phyloP scores from a whole-genome alignment of 768 basidiomycete genomes.

The Peribolospora kevripleyi region DNA sequence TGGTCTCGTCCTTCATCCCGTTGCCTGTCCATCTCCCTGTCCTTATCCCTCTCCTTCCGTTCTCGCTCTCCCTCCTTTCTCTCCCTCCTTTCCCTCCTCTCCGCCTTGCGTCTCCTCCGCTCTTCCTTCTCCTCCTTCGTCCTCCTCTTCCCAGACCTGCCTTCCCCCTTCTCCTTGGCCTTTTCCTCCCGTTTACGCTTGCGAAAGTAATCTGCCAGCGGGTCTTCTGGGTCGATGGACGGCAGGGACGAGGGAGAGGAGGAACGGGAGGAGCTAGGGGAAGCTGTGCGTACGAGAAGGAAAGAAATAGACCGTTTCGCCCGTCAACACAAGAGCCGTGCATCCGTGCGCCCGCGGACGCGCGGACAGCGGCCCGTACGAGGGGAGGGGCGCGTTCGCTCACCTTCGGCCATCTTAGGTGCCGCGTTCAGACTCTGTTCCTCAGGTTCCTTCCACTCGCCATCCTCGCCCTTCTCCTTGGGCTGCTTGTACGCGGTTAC shows the following conservation, averaged over 20 bases:
- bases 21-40: background rate
- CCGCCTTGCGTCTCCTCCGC: background rate
- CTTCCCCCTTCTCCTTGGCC: constrained; percentile 3
- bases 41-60: background rate
- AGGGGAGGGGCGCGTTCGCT: constrained; percentile 3
- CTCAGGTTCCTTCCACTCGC: constrained; percentile 65
- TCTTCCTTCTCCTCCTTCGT: background rate
- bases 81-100: constrained; percentile 2
- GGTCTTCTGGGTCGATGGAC: constrained; percentile 75
- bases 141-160: constrained; percentile 1
- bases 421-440: constrained; percentile 68
- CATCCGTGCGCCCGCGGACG: background rate
- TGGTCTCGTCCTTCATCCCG: background rate
- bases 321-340: no score
- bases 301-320: no score
- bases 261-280: background rate
- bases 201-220: constrained; percentile 81
- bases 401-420: constrained; percentile 45
- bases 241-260: background rate
- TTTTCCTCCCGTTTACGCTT: constrained; percentile 25
- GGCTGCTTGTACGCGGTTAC: constrained; percentile 57
- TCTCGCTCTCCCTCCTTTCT: background rate
- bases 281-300: background rate
- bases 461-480: constrained; percentile 46
- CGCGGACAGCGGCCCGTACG: background rate